Evolutionary conservation across 768 basidiomycete genomes (phyloP).

Genomic region (Solioccasus polychromus): DNA sequence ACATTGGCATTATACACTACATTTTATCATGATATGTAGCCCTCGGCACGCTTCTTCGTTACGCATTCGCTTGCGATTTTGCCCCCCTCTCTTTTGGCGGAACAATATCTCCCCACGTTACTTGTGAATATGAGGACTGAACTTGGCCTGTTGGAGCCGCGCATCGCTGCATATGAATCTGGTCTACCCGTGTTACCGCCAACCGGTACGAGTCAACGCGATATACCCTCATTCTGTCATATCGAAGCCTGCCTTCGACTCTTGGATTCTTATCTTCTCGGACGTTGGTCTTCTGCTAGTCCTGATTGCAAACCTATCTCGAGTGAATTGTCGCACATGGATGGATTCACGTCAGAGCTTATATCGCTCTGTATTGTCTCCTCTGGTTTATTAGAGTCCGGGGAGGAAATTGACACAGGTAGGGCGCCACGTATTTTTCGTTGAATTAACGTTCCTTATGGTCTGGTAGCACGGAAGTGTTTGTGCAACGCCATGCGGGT

Average conservation of each 20-base stretch:
- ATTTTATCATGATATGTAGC: constrained; percentile 30
- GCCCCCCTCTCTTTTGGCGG: constrained; percentile 42
- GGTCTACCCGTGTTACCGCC: constrained; percentile 40
- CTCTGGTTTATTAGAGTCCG: constrained; percentile 35
- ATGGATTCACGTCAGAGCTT: constrained; percentile 44
- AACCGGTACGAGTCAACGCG: constrained; percentile 8
- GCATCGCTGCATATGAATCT: constrained; percentile 38
- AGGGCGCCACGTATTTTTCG: background rate
- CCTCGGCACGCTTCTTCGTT: constrained; percentile 54
- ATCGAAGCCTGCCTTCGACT: constrained; percentile 56
- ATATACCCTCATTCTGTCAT: constrained; percentile 41
- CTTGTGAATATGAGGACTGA: constrained; percentile 35
- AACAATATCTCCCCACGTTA: constrained; percentile 28
- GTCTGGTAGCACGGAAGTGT: constrained; percentile 41
- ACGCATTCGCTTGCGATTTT: constrained; percentile 49
- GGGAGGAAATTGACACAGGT: constrained; percentile 18
- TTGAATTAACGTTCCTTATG: background rate
- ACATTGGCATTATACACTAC: background rate
- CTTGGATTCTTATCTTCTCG: constrained; percentile 61
- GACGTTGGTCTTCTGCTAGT: constrained; percentile 43
- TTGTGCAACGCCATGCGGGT: constrained; percentile 60
- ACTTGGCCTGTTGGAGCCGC: constrained; percentile 37
- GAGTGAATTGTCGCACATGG: constrained; percentile 8
- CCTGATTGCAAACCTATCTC: constrained; percentile 13
- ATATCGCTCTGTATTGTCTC: constrained; percentile 50